Evolutionary conservation across 1,284 basidiomycete genomes (phyloP), one percentile per base, ranked within the genome.

Genomic region (Stygiomarasmius scandens): DNA sequence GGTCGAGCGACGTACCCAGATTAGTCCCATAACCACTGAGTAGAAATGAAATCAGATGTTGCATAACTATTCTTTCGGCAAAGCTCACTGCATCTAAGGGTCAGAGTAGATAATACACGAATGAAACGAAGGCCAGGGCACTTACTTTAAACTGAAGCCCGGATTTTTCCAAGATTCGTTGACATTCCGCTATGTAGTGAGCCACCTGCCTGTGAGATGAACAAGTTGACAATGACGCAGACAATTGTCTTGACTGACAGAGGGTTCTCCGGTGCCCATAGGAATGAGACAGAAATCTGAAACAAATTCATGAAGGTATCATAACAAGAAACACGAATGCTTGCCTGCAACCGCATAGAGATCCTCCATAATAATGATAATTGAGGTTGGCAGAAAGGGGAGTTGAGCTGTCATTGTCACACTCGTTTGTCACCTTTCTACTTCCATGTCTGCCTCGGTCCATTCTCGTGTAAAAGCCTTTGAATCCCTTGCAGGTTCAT

Each of bases 1-100:
- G 16, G 14, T 19, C 12, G 14, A 16, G 22, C 12, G 2, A 64
- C 76, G 51, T 60, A 83, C 93, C 93, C 49, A 96, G 65, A 68
- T 96, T 96, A 2, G 94, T 96, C 4, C 94, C 94, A 66, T 95
- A 95, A 2, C 93, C 93, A 66, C 93, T 94, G 63, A 2, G 57
- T 25, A 57, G 36, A 22, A 49, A 36, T 43, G 54, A 55, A 48
- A 53, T 36, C 12, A 46, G 59, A 59, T 47, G 49, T 48, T 56
- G 24, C 56, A 24, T 44, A 12, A 32, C 5, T 32, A 6, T 32
- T 12, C 5, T 32, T 32, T 12, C 6, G 29, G 44, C 49, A 54
- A 41, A 34, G 70, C 87, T 80, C 73, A 91, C 89, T 91, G 87
- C 82, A 92, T 85, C 87, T 93, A 20, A 12, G n/a, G n/a, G n/a